phyloP scores from a whole-genome alignment of 1,139 yeast species.

The Saccharomycopsis phalli region DNA sequence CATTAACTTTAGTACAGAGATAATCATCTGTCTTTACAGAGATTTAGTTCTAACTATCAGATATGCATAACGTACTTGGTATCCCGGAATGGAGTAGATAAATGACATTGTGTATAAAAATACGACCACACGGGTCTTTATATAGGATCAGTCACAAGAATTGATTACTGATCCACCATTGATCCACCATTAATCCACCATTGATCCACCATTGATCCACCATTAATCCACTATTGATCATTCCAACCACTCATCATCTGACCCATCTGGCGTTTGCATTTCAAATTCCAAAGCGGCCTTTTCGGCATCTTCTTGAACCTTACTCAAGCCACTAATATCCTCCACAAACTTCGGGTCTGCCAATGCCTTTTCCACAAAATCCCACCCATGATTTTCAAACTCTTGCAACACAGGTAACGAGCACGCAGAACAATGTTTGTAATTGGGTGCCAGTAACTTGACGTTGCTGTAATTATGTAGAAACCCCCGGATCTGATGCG shows the following conservation, averaged over 20 bases:
- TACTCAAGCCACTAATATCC: constrained; percentile 64
- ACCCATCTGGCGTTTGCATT: constrained; percentile 22
- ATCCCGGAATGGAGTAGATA: too few relatives aligned
- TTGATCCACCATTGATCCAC: too few relatives aligned
- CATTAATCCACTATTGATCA: too few relatives aligned
- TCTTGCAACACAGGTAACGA: constrained; percentile 46
- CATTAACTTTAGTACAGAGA: too few relatives aligned
- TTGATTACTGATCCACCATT: too few relatives aligned
- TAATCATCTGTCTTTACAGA: too few relatives aligned
- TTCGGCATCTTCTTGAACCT: constrained; percentile 69
- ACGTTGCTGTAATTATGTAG: constrained; percentile 54
- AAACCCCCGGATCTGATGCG: constrained; percentile 89
- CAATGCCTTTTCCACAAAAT: constrained; percentile 63
- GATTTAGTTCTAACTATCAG: too few relatives aligned
- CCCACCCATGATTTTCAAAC: constrained; percentile 59
- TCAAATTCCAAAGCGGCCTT: constrained; percentile 29
- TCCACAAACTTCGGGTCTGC: constrained; percentile 61
- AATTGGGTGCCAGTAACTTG: constrained; percentile 63
- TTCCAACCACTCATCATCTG: constrained; percentile 23
- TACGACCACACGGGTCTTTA: too few relatives aligned
- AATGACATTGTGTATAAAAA: too few relatives aligned
- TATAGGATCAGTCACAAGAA: too few relatives aligned
- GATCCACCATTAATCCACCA: too few relatives aligned
- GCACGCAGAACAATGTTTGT: constrained; percentile 79
- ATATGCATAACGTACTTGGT: too few relatives aligned